Base-by-base conservation (phyloP, 2,329 filamentous ascomycete species). In the Xylaria polymorpha region DNA sequence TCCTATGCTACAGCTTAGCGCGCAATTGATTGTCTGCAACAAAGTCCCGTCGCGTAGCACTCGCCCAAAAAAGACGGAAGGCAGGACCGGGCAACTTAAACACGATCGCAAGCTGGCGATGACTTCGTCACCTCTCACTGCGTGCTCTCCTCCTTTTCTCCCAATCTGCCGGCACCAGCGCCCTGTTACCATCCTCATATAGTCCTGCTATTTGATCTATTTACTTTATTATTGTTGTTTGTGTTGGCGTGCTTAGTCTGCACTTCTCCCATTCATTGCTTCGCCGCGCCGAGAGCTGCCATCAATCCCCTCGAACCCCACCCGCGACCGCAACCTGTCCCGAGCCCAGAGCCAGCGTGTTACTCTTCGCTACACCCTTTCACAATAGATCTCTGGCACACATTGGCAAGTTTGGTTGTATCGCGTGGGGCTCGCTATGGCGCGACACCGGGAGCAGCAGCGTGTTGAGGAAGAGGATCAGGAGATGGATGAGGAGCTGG, bases 381-480 rank as follows among this genome's bases (percentile, higher is more conserved):
- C 51, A 25, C 46, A 8, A 53, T 44, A 18, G 20, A 29, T 32
- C 39, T 46, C 20, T 37, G 32, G 41, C 7, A n/a, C 48, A 32
- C 14, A 32, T n/a, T 35, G 48, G 22, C 58, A 46, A 61, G 63
- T 29, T 18, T 32, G 58, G 14, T 32, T 22, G 20, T 22, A 20
- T 32, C 32, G 56, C 56, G 39, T 58, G 25, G 57, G 53, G 37
- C 22, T 66, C 46, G 60, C 64, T 15, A 83, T 83, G 81, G 80
- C 79, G 78, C 80, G 81, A 76, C 81, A 78, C 60, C 77, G 80
- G 71, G 80, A 80, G 72, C 79, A 80, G 68, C 76, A 80, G 68
- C 76, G 76, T 66, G 78, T 75, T 44, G 81, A 82, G 75, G 80
- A 80, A 41, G 81, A 79, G 41, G 78, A 79, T 43, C 75, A 81